phyloP scores from a whole-genome alignment of 495 filamentous ascomycete species.

The Penicillium silybi region DNA sequence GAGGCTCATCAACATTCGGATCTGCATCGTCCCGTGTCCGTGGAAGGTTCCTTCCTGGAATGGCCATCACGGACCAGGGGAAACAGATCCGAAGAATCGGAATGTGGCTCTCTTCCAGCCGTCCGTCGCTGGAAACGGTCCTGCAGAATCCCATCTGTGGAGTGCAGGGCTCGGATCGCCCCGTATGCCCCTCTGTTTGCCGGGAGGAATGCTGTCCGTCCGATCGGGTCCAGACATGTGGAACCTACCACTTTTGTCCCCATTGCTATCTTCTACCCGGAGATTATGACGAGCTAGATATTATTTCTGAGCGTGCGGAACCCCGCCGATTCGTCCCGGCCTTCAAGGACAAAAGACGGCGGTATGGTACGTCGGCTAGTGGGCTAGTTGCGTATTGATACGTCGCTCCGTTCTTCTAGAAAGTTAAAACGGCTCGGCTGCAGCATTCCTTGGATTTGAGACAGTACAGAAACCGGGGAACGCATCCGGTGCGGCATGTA shows the following conservation, averaged over 20 bases:
- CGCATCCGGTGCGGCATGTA: background rate
- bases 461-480: background rate
- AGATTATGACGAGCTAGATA: background rate
- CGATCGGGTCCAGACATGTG: conserved; percentile 16
- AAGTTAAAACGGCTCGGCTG: background rate
- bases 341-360: background rate
- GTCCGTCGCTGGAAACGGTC: conserved; percentile 8
- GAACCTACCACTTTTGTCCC: background rate
- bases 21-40: conserved; percentile 6
- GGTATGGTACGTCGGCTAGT: background rate
- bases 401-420: background rate
- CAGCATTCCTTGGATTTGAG: conserved; percentile 2
- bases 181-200: conserved; percentile 5
- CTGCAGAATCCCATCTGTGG: conserved; percentile 2
- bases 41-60: background rate
- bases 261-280: background rate
- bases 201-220: conserved; percentile 18
- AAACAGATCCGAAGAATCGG: conserved; percentile 4
- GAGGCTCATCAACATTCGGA: background rate
- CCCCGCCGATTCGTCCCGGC: background rate
- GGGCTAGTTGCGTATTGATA: background rate
- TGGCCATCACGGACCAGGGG: background rate
- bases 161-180: background rate
- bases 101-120: background rate
- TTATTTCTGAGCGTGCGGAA: conserved; percentile 7